A percentile compares a stretch with the other conserved stretches of the same genome.
Evolutionary conservation across 345 rosid genomes (phyloP).

Genomic region (Iberis pinnata): DNA sequence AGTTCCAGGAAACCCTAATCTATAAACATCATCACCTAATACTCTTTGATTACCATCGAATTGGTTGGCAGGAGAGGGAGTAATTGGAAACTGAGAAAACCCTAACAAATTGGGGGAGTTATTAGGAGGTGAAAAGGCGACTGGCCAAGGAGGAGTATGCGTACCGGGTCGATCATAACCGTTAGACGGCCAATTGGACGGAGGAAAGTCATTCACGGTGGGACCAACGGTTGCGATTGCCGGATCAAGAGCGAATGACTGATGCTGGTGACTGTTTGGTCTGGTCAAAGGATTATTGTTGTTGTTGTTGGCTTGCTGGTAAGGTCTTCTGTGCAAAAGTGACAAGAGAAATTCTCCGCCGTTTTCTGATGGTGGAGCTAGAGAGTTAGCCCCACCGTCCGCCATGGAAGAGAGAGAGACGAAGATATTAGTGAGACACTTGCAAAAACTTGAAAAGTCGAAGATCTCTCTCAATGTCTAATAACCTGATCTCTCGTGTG

Average conservation of each 20-base stretch:
- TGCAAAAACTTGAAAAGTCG: conserved; percentile 8
- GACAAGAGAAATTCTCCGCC: conserved; percentile 83
- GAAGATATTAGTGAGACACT: conserved; percentile 5
- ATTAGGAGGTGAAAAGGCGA: conserved; percentile 33
- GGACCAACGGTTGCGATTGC: conserved; percentile 86
- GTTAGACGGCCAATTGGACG: conserved; percentile 35
- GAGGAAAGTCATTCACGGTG: conserved; percentile 29
- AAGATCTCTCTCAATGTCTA: conserved; percentile 10
- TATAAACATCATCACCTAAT: conserved; percentile 38
- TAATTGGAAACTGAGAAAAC: conserved; percentile 40
- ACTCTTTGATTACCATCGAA: conserved; percentile 30
- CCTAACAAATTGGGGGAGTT: conserved; percentile 41
- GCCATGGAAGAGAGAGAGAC: conserved; percentile 34
- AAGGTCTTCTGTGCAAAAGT: conserved; percentile 51
- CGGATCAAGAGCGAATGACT: conserved; percentile 48
- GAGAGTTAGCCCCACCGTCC: conserved; percentile 51
- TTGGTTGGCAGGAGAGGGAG: conserved; percentile 27
- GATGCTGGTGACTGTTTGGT: conserved; percentile 18
- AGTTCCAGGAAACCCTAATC: conserved; percentile 42
- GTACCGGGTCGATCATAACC: conserved; percentile 36
- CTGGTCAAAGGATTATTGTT: conserved; percentile 20
- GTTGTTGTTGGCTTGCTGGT: conserved; percentile 28
- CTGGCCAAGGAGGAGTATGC: conserved; percentile 37
- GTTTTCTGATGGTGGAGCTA: conserved; percentile 35
- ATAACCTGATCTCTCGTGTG: too few species aligned